A percentile compares a stretch with the other conserved stretches of the same genome.
Evolutionary conservation across 2,329 filamentous ascomycete genomes (phyloP).

Genomic region (Hymenoscyphus fraxineus): DNA sequence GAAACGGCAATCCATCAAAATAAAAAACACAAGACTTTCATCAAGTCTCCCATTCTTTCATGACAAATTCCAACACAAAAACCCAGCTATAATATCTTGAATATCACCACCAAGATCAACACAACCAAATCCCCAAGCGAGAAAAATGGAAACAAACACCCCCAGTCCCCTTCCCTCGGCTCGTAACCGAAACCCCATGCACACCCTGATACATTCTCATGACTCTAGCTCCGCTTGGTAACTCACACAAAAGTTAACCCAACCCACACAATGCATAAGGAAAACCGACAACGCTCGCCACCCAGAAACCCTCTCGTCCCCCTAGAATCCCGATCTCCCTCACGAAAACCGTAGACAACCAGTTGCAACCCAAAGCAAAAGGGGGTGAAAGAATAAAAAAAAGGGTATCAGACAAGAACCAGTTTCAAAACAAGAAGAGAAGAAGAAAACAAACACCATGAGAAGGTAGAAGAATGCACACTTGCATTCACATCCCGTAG

Average conservation of each 20-base stretch:
- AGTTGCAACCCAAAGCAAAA: neutral
- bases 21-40: neutral
- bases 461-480: neutral
- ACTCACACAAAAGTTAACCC: neutral
- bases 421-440: no score
- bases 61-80: neutral
- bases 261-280: neutral
- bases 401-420: neutral
- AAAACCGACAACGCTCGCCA: neutral
- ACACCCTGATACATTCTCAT: neutral
- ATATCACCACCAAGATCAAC: neutral
- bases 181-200: conserved; percentile 1
- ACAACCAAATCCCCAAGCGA: neutral
- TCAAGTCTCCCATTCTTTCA: neutral
- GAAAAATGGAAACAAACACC: neutral
- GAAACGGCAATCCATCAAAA: neutral
- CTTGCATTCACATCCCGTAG: neutral
- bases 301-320: neutral
- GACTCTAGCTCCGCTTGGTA: neutral
- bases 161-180: neutral
- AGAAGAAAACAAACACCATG: neutral
- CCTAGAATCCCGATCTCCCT: no score
- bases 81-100: neutral
- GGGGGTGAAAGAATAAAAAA: neutral
- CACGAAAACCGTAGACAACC: neutral